A percentile compares a stretch with the other conserved stretches of the same genome.
Evolutionary conservation across 768 basidiomycete genomes (phyloP).

Genomic region (Phlebiopsis flavidoalba): DNA sequence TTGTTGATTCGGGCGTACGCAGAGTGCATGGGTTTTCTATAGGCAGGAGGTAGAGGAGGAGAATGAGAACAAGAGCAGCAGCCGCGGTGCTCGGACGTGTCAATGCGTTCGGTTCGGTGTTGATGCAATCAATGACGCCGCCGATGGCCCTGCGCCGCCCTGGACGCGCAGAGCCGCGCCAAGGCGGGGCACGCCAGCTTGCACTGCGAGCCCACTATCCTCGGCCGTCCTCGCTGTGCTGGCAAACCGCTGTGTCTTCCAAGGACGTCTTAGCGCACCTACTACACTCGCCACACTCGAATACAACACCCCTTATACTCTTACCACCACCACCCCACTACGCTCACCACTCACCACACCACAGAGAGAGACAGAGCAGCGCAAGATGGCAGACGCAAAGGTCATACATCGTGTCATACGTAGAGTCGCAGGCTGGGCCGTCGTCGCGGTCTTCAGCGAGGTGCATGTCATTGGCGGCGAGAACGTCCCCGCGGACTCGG

Average conservation of each 20-base stretch:
- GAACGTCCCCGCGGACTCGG: constrained; percentile 79
- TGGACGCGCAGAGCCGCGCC: too few relatives aligned
- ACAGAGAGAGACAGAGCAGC: neutral
- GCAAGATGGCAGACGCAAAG: constrained; percentile 29
- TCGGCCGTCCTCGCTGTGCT: too few relatives aligned
- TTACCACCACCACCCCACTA: neutral
- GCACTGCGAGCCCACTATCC: too few relatives aligned
- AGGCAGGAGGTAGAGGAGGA: neutral
- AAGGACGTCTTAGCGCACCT: too few relatives aligned
- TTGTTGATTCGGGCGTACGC: constrained; percentile 68
- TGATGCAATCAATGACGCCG: neutral
- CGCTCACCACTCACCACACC: neutral
- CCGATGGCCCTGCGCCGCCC: too few relatives aligned
- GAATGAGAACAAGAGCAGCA: neutral
- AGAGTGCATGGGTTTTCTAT: constrained; percentile 52
- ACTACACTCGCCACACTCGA: neutral
- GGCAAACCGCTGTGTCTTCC: too few relatives aligned
- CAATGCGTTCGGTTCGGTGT: neutral
- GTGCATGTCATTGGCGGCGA: constrained; percentile 83
- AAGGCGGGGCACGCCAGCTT: too few relatives aligned
- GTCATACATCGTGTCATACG: constrained; percentile 68
- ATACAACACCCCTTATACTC: neutral
- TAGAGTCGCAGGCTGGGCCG: constrained; percentile 63
- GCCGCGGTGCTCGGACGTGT: neutral
- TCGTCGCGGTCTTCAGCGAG: constrained; percentile 85